Percentiles rank a stretch among this genome's conserved stretches.
Evolutionary conservation across 805 yeast species (phyloP).

Genomic region (Millerago galiae): DNA sequence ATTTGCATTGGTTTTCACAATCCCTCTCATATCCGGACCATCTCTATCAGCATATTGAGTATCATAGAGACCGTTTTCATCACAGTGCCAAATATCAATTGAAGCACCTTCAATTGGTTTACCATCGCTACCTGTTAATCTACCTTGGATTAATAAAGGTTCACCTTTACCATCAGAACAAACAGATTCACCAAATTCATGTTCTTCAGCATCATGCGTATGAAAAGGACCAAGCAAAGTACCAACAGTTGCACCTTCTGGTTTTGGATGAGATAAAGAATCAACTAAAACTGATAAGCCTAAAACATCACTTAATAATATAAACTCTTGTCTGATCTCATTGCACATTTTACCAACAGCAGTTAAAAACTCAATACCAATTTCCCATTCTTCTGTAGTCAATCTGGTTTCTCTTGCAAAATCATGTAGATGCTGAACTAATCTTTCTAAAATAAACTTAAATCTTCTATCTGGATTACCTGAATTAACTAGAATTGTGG

Average conservation of each 20-base stretch:
- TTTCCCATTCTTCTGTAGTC: not conserved
- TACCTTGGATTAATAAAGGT: not conserved
- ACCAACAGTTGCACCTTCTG: not conserved
- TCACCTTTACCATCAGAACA: not conserved
- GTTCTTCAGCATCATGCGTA: not conserved
- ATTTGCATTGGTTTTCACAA: not conserved
- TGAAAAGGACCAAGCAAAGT: not conserved
- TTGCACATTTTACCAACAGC: not conserved
- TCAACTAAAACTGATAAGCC: not conserved
- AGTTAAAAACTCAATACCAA: not conserved
- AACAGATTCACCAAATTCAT: not conserved
- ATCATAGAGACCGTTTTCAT: not conserved
- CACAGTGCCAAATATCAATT: not conserved
- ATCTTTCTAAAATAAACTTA: not conserved
- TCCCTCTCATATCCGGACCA: not conserved
- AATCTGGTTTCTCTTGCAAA: not conserved
- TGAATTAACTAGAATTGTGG: not conserved
- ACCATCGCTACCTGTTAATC: not conserved
- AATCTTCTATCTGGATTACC: not conserved
- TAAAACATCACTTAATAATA: not conserved
- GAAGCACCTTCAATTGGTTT: not conserved
- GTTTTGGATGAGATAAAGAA: not conserved
- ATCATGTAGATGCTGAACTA: not conserved
- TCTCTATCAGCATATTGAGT: not conserved
- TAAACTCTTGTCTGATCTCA: not conserved